Evolutionary conservation across 2,329 filamentous ascomycete genomes (phyloP), one percentile per base, ranked within the genome.

Genomic region (Sporothrix euskadiensis): DNA sequence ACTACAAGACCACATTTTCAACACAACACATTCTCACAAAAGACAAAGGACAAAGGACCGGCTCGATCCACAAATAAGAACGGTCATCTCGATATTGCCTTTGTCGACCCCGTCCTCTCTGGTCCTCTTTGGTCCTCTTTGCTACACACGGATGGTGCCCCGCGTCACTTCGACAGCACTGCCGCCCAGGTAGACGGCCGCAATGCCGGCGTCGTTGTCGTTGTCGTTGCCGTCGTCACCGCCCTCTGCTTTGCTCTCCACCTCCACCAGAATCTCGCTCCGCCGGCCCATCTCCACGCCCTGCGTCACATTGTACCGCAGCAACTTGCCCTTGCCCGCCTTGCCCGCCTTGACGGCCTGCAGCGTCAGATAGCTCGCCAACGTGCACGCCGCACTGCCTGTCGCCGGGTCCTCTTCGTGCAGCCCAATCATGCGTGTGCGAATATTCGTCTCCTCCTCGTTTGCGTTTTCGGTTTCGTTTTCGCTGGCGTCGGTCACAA

Each of bases 261-360:
- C 82, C 72, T 86, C 82, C 49, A 88, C 84, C 54, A 80, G 77
- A 66, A 88, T 88, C 68, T 85, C 81, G 77, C 87, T 89, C 79
- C 81, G 82, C 76, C 89, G 81, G 6, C 89, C 89, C 87, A 92
- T 91, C 81, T 92, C 90, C 10, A 91, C 88, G 0, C 90, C 90
- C 81, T 92, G 90, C 74, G 87, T 87, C 75, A 92, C 81, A 73
- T 85, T 82, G 76, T 87, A 90, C 59, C 63, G 66, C 10, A 59
- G 22, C 69, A 52, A 26, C 12, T n/a, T 35, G 56, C 39, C 69
- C 5, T n/a, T 41, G 19, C 26, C 26, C 26, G 47, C 35, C 1
- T 49, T 16, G 30, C 12, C 39, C 26, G 32, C 16, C 19, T 79
- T 79, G 72, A 76, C 80, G 32, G 77, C 79, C 59, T 79, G 79